Evolutionary conservation across 108 stramenopile genomes (phyloP).

Genomic region (Cyclotella distinguenda): DNA sequence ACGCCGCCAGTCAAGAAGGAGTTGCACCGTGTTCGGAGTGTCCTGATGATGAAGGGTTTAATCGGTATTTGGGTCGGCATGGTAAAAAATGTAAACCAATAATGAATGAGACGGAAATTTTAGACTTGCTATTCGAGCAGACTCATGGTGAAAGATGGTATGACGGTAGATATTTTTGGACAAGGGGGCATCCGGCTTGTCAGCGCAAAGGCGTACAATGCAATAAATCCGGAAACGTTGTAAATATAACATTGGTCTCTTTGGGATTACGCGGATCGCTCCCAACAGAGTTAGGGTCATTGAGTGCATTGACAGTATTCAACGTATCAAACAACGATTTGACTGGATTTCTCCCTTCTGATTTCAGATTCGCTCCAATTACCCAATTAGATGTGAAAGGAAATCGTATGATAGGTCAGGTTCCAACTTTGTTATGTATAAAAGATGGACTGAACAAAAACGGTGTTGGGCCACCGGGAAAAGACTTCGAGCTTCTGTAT

Average conservation of each 20-base stretch:
- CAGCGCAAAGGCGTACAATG: constrained; percentile 40
- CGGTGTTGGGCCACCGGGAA: constrained; percentile 33
- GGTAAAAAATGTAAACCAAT: constrained; percentile 9
- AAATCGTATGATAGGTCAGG: constrained; percentile 31
- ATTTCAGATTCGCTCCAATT: constrained; percentile 47
- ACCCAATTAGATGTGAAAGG: constrained; percentile 34
- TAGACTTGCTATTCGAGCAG: constrained; percentile 42
- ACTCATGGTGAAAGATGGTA: constrained; percentile 45
- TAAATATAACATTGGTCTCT: constrained; percentile 27
- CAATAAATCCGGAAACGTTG: constrained; percentile 31
- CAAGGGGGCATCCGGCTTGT: constrained; percentile 26
- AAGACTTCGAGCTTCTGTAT: constrained; percentile 24
- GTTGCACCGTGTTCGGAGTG: constrained; percentile 47
- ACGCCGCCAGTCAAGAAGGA: constrained; percentile 36
- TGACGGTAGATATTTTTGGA: constrained; percentile 21
- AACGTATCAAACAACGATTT: constrained; percentile 44
- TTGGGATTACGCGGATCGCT: constrained; percentile 42
- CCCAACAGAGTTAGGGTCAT: constrained; percentile 29
- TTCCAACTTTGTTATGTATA: constrained; percentile 51
- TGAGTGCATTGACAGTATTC: constrained; percentile 33
- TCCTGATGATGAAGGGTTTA: constrained; percentile 39
- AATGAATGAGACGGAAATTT: constrained; percentile 34
- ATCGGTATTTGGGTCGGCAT: constrained; percentile 48
- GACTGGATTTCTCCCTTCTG: constrained; percentile 49
- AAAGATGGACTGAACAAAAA: constrained; percentile 54